Evolutionary conservation across 75 land plant genomes (phyloP).

Genomic region (Sequoiadendron giganteum): DNA sequence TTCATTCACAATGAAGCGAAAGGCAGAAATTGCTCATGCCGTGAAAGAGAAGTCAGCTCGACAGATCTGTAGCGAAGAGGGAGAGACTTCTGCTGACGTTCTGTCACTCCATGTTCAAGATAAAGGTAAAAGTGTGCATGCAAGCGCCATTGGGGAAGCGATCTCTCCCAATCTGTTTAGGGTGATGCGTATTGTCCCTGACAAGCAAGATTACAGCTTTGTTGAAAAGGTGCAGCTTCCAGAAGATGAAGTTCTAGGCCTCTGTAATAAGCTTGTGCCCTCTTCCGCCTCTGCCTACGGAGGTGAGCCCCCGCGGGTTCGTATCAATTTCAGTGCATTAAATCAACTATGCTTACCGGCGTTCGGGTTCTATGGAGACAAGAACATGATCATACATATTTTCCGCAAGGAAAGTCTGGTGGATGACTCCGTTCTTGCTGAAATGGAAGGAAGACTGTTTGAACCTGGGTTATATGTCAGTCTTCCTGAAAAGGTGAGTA

Average conservation of each 20-base stretch:
- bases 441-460: constrained; percentile 6
- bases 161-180: background rate
- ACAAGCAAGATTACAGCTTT: constrained; percentile 27
- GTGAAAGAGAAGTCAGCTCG: too few relatives aligned
- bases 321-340: constrained; percentile 11
- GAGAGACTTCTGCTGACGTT: background rate
- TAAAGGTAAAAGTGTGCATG: background rate
- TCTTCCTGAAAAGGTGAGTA: background rate
- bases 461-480: constrained; percentile 16
- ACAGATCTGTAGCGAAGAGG: background rate
- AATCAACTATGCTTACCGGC: background rate
- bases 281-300: background rate
- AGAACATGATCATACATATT: constrained; percentile 10
- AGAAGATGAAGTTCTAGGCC: background rate
- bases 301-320: background rate
- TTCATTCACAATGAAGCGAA: too few relatives aligned
- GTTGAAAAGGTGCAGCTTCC: constrained; percentile 20
- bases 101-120: background rate
- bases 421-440: background rate
- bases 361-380: constrained; percentile 20
- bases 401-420: constrained; percentile 1
- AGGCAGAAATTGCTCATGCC: too few relatives aligned
- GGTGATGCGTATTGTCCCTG: constrained; percentile 18
- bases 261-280: background rate
- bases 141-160: background rate